Conservation (phyloP, 1,284 basidiomycete genomes). For the Rhodofomes roseus region DNA sequence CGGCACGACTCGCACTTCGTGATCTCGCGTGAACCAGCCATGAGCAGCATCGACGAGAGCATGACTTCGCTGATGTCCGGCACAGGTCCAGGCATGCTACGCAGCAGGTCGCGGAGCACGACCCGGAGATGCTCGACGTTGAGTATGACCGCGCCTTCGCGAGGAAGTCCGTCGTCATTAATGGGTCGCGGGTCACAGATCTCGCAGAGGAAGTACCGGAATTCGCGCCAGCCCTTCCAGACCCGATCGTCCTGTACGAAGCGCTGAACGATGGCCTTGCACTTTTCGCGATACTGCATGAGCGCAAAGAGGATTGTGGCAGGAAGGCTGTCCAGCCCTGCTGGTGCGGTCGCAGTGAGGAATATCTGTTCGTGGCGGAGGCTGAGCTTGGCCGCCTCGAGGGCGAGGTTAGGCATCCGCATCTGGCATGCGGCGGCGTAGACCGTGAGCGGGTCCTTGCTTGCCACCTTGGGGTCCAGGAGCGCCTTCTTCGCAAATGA, state of each 20-base stretch:
- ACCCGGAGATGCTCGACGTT: not conserved
- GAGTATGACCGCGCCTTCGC: not conserved
- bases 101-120: not conserved
- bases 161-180: not conserved
- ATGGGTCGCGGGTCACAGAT: not conserved
- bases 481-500: not conserved
- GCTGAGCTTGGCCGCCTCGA: not conserved
- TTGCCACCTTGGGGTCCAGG: not conserved
- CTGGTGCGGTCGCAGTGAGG: not conserved
- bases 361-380: not conserved
- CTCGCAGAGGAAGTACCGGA: not conserved
- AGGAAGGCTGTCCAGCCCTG: not conserved
- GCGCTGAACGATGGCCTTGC: not conserved
- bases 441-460: not conserved
- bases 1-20: not conserved
- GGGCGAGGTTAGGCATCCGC: not conserved
- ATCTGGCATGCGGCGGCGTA: not conserved
- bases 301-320: not conserved
- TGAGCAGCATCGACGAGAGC: not conserved
- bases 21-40: not conserved
- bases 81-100: not conserved
- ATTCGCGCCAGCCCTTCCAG: constrained; percentile 3
- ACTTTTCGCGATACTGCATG: not conserved
- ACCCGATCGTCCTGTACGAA: constrained; percentile 16
- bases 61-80: not conserved